Base-by-base conservation (phyloP, 176 grass and related monocot genomes). In the Otatea glauca region DNA sequence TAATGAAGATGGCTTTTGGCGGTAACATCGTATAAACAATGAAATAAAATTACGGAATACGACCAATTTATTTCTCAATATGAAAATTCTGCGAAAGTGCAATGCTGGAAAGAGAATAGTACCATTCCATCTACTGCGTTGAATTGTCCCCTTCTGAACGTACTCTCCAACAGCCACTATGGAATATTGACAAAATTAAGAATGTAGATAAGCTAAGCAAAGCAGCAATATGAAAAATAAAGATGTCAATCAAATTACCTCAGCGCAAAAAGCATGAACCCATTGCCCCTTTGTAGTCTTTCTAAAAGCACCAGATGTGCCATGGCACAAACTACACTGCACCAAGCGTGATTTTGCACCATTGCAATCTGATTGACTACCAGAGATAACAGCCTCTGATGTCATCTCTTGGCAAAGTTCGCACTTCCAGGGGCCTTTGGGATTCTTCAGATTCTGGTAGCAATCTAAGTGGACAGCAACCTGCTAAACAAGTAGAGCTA, bases 221-320 rank as follows among this genome's bases (percentile, higher is more conserved):
- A 65, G 20, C 17, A 50, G 4, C 24, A 34, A 53, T 68, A 73
- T 25, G 17, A 29, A 69, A 83, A 60, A 62, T 41, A 62, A 70
- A 58, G 29, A 47, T 24, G 51, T 1, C 16, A 84, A 84, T 45
- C 75, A 63, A 91, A 76, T 20, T 93, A 97, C 95, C 95, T 99
- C 93, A 14, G 96, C 93, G 91, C 96, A 99, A 39, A 99, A 92
- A 20, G 96, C 86, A 96, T 99, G 96, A 82, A 96, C 90, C 91
- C 96, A 99, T 38, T 92, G 88, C 53, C 89, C 93, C 61, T 90
- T 89, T 77, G 81, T 65, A 78, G 96, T 91, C 84, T 92, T 99
- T 59, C 93, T 89, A 84, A 99, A 92, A 76, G 89, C 93, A 81
- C 96, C 96, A 82, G 76, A 86, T 71, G 83, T 84, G 83, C 92